A percentile compares a stretch with the other conserved stretches of the same genome.
These are phyloP conservation scores for Cutaneotrichosporon dermatis DNA, from an alignment of 1,284 basidiomycete species.

Conservation along the genomic window DNA sequence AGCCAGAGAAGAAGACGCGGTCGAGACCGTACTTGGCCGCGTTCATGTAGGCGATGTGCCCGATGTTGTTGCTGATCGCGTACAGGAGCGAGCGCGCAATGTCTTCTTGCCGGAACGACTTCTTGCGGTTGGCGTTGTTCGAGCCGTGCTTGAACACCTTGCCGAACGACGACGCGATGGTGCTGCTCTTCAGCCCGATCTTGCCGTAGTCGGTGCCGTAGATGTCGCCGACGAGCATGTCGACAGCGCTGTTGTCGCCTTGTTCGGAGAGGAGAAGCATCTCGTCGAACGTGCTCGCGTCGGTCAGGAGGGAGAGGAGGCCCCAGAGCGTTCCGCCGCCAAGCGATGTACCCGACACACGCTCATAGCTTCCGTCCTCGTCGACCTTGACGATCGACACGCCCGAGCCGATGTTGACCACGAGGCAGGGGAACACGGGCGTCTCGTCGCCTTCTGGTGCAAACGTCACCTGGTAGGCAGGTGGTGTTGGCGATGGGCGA, in stretches of 20 bases:
- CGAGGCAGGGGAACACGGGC: slow-evolving; percentile 88
- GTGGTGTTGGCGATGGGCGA: slow-evolving; percentile 86
- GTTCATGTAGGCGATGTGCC: slow-evolving; percentile 99
- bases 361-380: slow-evolving; percentile 89
- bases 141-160: slow-evolving; percentile 87
- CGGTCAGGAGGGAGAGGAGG: slow-evolving; percentile 84
- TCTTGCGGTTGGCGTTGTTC: slow-evolving; percentile 53
- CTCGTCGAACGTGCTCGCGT: slow-evolving; percentile 90
- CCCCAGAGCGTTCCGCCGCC: slow-evolving; percentile 99
- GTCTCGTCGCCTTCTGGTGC: slow-evolving; percentile 55
- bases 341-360: slow-evolving; percentile 92
- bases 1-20: slow-evolving; percentile 97
- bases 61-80: slow-evolving; percentile 98
- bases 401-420: slow-evolving; percentile 68
- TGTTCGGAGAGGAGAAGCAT: slow-evolving; percentile 91
- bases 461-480: slow-evolving; percentile 83
- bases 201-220: slow-evolving; percentile 92
- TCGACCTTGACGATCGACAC: slow-evolving; percentile 50
- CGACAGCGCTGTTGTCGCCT: slow-evolving; percentile 90
- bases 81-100: slow-evolving; percentile 92
- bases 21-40: slow-evolving; percentile 98
- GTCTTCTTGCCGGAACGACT: slow-evolving; percentile 84
- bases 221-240: slow-evolving; percentile 99
- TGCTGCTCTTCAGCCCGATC: slow-evolving; percentile 92
- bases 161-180: slow-evolving; percentile 96